phyloP scores from a whole-genome alignment of 768 basidiomycete species.

The Mycena haematopus region DNA sequence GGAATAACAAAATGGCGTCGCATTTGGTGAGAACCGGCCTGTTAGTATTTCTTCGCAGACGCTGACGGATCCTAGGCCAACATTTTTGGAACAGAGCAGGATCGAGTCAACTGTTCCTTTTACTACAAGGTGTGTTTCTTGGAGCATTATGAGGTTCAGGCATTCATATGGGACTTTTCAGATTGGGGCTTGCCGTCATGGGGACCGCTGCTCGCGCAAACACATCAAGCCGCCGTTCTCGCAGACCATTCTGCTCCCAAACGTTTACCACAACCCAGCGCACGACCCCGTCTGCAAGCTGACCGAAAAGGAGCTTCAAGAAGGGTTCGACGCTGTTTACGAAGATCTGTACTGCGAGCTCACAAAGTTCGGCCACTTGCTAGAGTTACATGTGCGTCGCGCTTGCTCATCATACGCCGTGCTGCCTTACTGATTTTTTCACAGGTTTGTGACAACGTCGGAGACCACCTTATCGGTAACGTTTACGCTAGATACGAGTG shows the following conservation, averaged over 20 bases:
- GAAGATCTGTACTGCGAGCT: conserved; percentile 96
- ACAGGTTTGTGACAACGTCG: conserved; percentile 97
- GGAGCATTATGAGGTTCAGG: conserved; percentile 19
- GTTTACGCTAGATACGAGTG: conserved; percentile 98
- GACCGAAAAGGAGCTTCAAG: conserved; percentile 85
- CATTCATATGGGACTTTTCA: conserved; percentile 38
- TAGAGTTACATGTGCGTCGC: conserved; percentile 87
- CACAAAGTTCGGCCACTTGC: conserved; percentile 91
- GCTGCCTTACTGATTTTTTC: conserved; percentile 11
- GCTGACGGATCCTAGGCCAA: conserved; percentile 66
- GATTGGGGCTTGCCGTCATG: conserved; percentile 99
- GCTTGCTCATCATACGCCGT: background rate
- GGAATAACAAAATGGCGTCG: conserved; percentile 58
- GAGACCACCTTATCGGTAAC: conserved; percentile 97
- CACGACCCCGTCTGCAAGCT: conserved; percentile 94
- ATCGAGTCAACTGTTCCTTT: conserved; percentile 98
- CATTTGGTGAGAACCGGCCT: conserved; percentile 65
- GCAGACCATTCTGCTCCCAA: conserved; percentile 94
- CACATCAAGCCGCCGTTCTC: conserved; percentile 98
- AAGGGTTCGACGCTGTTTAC: conserved; percentile 92
- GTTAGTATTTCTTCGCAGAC: background rate
- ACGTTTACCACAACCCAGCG: conserved; percentile 98
- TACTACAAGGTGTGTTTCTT: conserved; percentile 76
- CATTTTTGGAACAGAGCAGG: conserved; percentile 94
- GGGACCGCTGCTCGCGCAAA: conserved; percentile 97